A percentile compares a stretch with the other conserved stretches of the same genome.
These are phyloP conservation scores for Phyllosticta citribraziliensis DNA, from an alignment of 2,329 filamentous ascomycete species.

Conservation along the genomic window DNA sequence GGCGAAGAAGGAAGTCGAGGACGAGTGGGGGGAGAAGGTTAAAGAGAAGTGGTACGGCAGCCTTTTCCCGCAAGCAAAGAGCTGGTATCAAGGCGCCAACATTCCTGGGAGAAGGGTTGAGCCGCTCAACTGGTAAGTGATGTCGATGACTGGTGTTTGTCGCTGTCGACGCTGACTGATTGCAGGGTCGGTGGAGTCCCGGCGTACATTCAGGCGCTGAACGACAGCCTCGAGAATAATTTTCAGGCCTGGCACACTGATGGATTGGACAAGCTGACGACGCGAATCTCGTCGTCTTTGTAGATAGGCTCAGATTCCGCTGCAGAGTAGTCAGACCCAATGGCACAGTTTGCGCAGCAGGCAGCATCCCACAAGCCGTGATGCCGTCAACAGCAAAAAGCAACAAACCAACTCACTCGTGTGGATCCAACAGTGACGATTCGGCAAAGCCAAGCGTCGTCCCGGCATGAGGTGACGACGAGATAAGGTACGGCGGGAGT, in stretches of 20 bases:
- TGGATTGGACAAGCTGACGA: neutral
- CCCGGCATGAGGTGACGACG: neutral
- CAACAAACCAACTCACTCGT: neutral
- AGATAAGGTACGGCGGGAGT: neutral
- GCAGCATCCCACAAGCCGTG: neutral
- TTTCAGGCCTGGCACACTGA: neutral
- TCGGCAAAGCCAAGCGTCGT: neutral
- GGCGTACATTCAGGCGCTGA: slow-evolving; percentile 1
- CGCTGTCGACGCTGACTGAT: neutral
- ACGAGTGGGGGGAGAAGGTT: slow-evolving; percentile 28
- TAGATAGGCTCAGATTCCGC: neutral
- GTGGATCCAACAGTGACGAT: neutral
- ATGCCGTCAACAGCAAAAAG: neutral
- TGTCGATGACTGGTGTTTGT: slow-evolving; percentile 20
- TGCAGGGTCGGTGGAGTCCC: slow-evolving; percentile 3
- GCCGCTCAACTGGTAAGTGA: slow-evolving; percentile 28
- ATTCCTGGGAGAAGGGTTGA: slow-evolving; percentile 33
- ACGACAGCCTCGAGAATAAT: neutral
- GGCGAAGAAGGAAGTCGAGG: slow-evolving; percentile 31
- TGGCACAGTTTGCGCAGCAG: neutral
- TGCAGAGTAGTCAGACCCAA: neutral
- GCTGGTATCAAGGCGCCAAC: slow-evolving; percentile 30
- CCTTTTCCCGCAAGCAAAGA: slow-evolving; percentile 20
- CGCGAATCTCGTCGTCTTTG: neutral
- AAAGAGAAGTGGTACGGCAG: slow-evolving; percentile 19